phyloP scores from a whole-genome alignment of 2,329 filamentous ascomycete genomes.

The Cladosporium oxysporum region DNA sequence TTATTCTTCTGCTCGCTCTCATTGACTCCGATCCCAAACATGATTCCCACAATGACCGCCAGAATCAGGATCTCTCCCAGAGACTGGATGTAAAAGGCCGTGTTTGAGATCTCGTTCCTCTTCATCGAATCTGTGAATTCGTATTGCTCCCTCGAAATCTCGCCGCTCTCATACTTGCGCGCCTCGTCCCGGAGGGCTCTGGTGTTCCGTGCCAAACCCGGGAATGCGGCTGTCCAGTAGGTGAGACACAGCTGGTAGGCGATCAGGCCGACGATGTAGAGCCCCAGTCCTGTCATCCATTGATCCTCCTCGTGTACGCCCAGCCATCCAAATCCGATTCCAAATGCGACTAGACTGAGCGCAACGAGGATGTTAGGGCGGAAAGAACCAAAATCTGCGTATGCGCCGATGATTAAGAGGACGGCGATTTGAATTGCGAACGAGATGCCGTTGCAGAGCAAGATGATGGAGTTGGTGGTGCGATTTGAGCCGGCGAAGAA shows the following conservation, averaged over 20 bases:
- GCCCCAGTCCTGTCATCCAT: conserved; percentile 61
- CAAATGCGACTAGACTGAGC: conserved; percentile 62
- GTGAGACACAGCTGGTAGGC: conserved; percentile 68
- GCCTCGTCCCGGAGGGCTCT: conserved; percentile 52
- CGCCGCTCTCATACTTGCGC: conserved; percentile 51
- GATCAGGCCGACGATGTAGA: conserved; percentile 69
- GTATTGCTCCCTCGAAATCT: conserved; percentile 61
- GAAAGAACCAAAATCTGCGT: conserved; percentile 66
- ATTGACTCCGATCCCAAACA: conserved; percentile 63
- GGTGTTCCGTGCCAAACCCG: conserved; percentile 58
- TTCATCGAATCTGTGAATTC: conserved; percentile 63
- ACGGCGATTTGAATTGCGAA: conserved; percentile 66
- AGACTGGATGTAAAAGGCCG: conserved; percentile 65
- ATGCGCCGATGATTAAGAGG: conserved; percentile 55
- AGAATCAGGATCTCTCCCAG: conserved; percentile 63
- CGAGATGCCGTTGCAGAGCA: conserved; percentile 66
- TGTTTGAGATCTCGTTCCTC: conserved; percentile 64
- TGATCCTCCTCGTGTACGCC: conserved; percentile 61
- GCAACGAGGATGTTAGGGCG: conserved; percentile 63
- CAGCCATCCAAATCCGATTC: conserved; percentile 66
- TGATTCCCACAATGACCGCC: conserved; percentile 64
- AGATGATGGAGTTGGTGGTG: conserved; percentile 66
- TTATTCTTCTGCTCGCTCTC: conserved; percentile 63
- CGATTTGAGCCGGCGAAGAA: conserved; percentile 58
- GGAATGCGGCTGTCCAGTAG: conserved; percentile 69